A percentile compares a stretch with the other conserved stretches of the same genome.
Evolutionary conservation across 2,329 filamentous ascomycete genomes (phyloP).

Genomic region (Pochonia chlamydosporia): DNA sequence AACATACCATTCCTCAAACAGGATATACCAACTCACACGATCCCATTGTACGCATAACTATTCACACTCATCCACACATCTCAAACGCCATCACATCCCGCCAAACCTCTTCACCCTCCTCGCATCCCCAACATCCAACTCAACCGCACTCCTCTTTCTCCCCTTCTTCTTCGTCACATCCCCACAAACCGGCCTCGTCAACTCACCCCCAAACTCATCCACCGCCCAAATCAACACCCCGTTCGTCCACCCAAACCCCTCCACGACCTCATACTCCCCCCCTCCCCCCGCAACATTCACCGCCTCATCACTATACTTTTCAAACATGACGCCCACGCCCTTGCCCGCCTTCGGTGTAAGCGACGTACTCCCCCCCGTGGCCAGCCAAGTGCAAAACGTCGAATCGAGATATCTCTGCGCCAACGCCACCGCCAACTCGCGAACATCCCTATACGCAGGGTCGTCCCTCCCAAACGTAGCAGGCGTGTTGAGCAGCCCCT

Average conservation of each 20-base stretch:
- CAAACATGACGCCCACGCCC: slow-evolving; percentile 58
- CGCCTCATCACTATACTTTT: slow-evolving; percentile 59
- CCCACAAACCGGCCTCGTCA: slow-evolving; percentile 51
- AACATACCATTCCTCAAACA: too few species aligned
- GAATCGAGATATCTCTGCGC: slow-evolving; percentile 63
- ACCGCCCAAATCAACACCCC: slow-evolving; percentile 62
- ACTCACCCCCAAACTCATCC: slow-evolving; percentile 52
- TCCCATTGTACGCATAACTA: too few species aligned
- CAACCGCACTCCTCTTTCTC: slow-evolving; percentile 35
- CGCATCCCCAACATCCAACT: slow-evolving; percentile 41
- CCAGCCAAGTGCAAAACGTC: slow-evolving; percentile 64
- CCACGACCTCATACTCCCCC: slow-evolving; percentile 64
- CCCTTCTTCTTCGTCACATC: slow-evolving; percentile 31
- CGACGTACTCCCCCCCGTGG: slow-evolving; percentile 56
- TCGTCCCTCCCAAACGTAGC: slow-evolving; percentile 48
- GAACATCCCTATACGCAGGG: slow-evolving; percentile 46
- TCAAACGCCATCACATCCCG: background rate
- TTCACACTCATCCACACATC: too few species aligned
- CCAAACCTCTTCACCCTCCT: slow-evolving; percentile 43
- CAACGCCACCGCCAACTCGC: slow-evolving; percentile 49
- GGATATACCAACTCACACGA: too few species aligned
- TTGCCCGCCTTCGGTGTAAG: slow-evolving; percentile 38
- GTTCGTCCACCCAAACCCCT: slow-evolving; percentile 68
- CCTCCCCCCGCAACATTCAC: slow-evolving; percentile 58
- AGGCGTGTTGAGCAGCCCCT: slow-evolving; percentile 54